Base-by-base conservation (phyloP, 345 rosid genomes). In the Leavenworthia alabamica region DNA sequence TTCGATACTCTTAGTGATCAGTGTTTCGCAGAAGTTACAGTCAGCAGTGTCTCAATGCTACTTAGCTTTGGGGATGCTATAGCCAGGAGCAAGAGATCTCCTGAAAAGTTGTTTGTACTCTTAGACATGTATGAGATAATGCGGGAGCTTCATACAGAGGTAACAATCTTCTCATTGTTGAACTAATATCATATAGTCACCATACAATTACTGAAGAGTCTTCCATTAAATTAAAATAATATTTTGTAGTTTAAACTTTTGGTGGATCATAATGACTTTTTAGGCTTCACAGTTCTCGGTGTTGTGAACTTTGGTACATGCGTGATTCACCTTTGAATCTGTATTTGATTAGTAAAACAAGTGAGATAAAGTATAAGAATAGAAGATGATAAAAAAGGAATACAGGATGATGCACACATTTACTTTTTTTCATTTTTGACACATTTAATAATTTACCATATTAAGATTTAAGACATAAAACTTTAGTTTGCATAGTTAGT, bases 41-140 rank as follows among this genome's bases (percentile, higher is more conserved):
- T 84, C 28, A 79, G 79, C 60, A 85, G 97, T 70, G 94, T 93
- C 60, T 78, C 90, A 33, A 83, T 85, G 80, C 91, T 93, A 53
- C 97, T 93, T 67, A 93, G 99, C 84, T 93, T 93, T 79, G 99
- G 99, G 24, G 99, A 93, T 63, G 99, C 96, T 50, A 89, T 89
- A 76, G 95, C 96, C 53, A 89, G 67, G 70, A 93, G 99, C 94
- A 93, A 89, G 82, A 80, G 97, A 65, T 93, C 97, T 32, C 96
- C 99, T 8, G 99, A 93, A 77, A 93, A 93, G 77, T 77, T 93
- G 71, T 89, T 93, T 80, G 99, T 93, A 47, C 96, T 93, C 75
- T 77, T 93, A 67, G 94, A 93, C 75, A 93, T 93, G 99, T 93
- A 89, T 56, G 96, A 93, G 81, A 93, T 89, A 63, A 89, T 87